A percentile compares a stretch with the other conserved stretches of the same genome.
Evolutionary conservation across 2,329 filamentous ascomycete species (phyloP).

Genomic region (Sporothrix pseudoabietina): DNA sequence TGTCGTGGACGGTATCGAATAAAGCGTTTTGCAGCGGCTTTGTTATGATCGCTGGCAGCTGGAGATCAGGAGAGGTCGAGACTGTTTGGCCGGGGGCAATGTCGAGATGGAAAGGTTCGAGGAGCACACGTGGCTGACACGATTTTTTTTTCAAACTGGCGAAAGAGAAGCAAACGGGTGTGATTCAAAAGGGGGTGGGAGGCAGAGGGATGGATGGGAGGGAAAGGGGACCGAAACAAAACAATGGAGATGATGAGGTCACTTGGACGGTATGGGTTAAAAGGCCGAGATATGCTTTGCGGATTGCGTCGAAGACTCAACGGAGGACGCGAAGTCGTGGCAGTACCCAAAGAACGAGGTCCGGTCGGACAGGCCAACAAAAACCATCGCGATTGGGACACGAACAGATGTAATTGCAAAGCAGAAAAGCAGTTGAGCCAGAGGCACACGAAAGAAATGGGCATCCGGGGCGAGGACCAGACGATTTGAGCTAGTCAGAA

Average conservation of each 20-base stretch:
- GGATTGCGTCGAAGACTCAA: background rate
- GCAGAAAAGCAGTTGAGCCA: conserved; percentile 29
- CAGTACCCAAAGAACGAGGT: background rate
- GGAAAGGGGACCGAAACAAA: conserved; percentile 2
- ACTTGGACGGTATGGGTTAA: background rate
- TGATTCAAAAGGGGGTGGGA: background rate
- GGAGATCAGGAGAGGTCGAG: background rate
- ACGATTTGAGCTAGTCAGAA: conserved; percentile 31
- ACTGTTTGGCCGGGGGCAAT: background rate
- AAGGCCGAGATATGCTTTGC: background rate
- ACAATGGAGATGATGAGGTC: conserved; percentile 11
- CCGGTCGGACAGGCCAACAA: conserved; percentile 23
- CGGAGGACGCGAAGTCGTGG: conserved; percentile 5
- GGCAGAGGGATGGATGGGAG: background rate
- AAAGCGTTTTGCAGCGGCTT: background rate
- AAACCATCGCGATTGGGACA: conserved; percentile 28
- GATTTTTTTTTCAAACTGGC: background rate
- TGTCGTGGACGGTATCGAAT: background rate
- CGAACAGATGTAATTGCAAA: conserved; percentile 28
- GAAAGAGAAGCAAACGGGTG: background rate
- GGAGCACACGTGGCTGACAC: no score
- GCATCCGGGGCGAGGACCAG: background rate
- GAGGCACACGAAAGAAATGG: conserved; percentile 22
- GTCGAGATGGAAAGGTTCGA: background rate
- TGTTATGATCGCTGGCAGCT: background rate